Evolutionary conservation across 257 asterid genomes (phyloP).

Genomic region (Penstemon newberryi): DNA sequence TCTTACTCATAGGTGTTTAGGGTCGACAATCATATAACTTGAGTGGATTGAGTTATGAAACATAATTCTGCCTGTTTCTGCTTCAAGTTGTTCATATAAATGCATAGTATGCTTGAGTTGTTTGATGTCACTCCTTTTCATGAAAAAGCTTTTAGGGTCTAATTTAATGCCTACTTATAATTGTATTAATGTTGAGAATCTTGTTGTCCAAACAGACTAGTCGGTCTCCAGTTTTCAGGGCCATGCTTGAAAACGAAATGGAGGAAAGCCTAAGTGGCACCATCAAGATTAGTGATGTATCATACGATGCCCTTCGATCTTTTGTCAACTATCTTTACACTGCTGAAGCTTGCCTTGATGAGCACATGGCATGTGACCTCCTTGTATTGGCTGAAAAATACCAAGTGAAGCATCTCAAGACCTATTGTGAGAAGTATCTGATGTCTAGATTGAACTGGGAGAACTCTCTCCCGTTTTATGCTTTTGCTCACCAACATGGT

Average conservation of each 20-base stretch:
- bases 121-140: neutral
- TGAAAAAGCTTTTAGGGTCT: neutral
- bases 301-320: slow-evolving; percentile 70
- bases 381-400: slow-evolving; percentile 79
- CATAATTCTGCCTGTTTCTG: neutral
- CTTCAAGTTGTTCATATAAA: neutral
- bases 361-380: slow-evolving; percentile 77
- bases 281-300: slow-evolving; percentile 74
- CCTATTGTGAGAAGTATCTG: slow-evolving; percentile 71
- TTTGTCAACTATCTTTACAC: slow-evolving; percentile 77
- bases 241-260: slow-evolving; percentile 86
- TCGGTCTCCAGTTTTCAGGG: slow-evolving; percentile 84
- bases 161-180: neutral
- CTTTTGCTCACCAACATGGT: slow-evolving; percentile 74
- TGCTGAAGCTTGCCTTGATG: slow-evolving; percentile 76
- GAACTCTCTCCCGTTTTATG: slow-evolving; percentile 69
- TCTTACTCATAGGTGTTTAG: neutral
- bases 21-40: too few species aligned
- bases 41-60: neutral
- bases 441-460: slow-evolving; percentile 71
- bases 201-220: slow-evolving; percentile 49
- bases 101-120: neutral
- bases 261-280: slow-evolving; percentile 85
- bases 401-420: slow-evolving; percentile 80
- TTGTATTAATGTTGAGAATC: slow-evolving; percentile 13